Percentiles rank a stretch among this genome's conserved stretches.
phyloP scores from a whole-genome alignment of 768 basidiomycete genomes.

The Mycena amicta region DNA sequence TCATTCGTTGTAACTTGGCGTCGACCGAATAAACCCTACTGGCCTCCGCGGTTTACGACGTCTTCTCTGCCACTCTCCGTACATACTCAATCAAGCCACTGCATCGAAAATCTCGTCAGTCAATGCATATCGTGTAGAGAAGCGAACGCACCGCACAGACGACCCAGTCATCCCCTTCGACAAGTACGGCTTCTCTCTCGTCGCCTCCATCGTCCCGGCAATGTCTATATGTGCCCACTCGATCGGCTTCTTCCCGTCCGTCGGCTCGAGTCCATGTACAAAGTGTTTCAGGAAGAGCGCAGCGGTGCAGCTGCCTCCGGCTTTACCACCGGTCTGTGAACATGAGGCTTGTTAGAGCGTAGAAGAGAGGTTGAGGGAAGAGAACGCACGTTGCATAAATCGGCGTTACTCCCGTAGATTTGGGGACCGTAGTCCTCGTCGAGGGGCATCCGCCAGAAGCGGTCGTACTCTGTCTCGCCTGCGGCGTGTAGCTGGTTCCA shows the following conservation, averaged over 20 bases:
- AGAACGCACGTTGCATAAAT: conserved; percentile 69
- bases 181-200: conserved; percentile 25
- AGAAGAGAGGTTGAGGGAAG: neutral
- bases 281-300: conserved; percentile 87
- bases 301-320: conserved; percentile 77
- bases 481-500: conserved; percentile 72
- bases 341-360: neutral
- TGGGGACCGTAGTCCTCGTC: conserved; percentile 80
- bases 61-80: neutral
- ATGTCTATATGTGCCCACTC: conserved; percentile 92
- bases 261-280: conserved; percentile 74
- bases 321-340: conserved; percentile 66
- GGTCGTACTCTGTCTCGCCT: conserved; percentile 75
- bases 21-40: too few species aligned
- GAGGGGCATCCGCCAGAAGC: conserved; percentile 90
- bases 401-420: conserved; percentile 77
- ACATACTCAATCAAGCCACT: neutral
- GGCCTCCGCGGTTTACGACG: too few species aligned
- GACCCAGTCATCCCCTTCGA: conserved; percentile 35
- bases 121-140: neutral
- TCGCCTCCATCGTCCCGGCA: conserved; percentile 68
- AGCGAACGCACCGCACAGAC: conserved; percentile 11
- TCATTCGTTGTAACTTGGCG: too few species aligned
- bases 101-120: neutral
- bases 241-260: conserved; percentile 49